Evolutionary conservation across 495 filamentous ascomycete species (phyloP).

Genomic region (Annulohypoxylon bovei): DNA sequence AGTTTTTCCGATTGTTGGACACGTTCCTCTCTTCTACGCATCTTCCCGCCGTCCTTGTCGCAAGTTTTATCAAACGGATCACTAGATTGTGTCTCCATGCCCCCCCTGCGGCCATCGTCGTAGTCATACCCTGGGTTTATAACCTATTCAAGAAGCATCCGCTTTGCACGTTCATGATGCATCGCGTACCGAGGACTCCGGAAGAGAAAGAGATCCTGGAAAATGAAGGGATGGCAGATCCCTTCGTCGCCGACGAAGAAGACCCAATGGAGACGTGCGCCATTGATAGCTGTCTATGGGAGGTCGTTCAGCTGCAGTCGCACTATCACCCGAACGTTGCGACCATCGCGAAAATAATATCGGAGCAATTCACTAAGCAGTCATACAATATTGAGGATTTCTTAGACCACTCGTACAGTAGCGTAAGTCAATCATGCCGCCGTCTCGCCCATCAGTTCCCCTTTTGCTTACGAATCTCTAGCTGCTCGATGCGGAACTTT

Average conservation of each 20-base stretch:
- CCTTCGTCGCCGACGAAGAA: slow-evolving; percentile 75
- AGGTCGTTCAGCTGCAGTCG: slow-evolving; percentile 85
- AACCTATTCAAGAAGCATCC: slow-evolving; percentile 93
- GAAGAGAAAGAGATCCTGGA: slow-evolving; percentile 66
- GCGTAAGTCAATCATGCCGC: slow-evolving; percentile 63
- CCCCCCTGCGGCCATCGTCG: slow-evolving; percentile 87
- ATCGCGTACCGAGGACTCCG: slow-evolving; percentile 71
- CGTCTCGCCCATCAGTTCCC: not conserved
- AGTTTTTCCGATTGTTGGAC: slow-evolving; percentile 91
- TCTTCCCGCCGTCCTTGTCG: slow-evolving; percentile 87
- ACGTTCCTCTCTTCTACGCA: slow-evolving; percentile 93
- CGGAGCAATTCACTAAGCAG: slow-evolving; percentile 97
- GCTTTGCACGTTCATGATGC: slow-evolving; percentile 93
- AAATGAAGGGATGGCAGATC: slow-evolving; percentile 77
- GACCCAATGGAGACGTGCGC: slow-evolving; percentile 88
- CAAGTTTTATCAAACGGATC: slow-evolving; percentile 94
- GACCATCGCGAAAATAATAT: slow-evolving; percentile 90
- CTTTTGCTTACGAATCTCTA: slow-evolving; percentile 51
- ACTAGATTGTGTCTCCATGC: slow-evolving; percentile 82
- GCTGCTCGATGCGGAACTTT: slow-evolving; percentile 84
- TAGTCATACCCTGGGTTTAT: slow-evolving; percentile 91
- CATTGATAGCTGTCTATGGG: slow-evolving; percentile 94
- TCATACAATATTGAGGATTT: slow-evolving; percentile 94
- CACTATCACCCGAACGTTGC: slow-evolving; percentile 99
- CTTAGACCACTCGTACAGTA: slow-evolving; percentile 90